A percentile compares a stretch with the other conserved stretches of the same genome.
phyloP scores from a whole-genome alignment of 208 protist species.

The Novymonas esmeraldas region DNA sequence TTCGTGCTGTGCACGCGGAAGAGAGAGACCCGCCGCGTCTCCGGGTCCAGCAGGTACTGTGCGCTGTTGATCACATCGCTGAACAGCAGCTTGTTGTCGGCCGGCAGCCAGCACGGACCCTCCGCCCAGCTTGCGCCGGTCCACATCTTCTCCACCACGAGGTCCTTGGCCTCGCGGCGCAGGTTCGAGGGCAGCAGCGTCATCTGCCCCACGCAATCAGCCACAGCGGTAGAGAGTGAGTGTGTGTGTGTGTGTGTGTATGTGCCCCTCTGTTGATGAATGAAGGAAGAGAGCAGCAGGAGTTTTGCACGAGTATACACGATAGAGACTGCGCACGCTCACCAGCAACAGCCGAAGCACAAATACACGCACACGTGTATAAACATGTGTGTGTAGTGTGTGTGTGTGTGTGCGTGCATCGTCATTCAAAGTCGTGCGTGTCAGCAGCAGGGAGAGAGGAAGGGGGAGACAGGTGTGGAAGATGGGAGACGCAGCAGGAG shows the following conservation, averaged over 20 bases:
- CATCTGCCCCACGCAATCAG: too few species aligned
- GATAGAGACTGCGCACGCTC: background rate
- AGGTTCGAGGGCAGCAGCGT: constrained; percentile 20
- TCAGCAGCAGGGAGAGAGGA: too few species aligned
- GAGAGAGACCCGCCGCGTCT: constrained; percentile 14
- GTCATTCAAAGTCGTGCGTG: too few species aligned
- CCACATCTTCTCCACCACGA: constrained; percentile 31
- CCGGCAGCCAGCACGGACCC: constrained; percentile 35
- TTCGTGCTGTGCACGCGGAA: constrained; percentile 27
- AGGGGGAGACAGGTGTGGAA: too few species aligned
- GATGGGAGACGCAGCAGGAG: too few species aligned
- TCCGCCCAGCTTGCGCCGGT: constrained; percentile 28
- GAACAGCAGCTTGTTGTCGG: constrained; percentile 32
- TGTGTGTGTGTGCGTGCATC: too few species aligned
- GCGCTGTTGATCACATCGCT: constrained; percentile 33
- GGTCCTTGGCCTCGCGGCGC: constrained; percentile 24
- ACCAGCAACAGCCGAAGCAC: background rate
- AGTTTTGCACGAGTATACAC: background rate
- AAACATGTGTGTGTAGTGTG: too few species aligned
- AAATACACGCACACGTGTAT: background rate
- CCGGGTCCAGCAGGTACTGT: constrained; percentile 33
- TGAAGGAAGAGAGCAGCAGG: constrained; percentile 5
- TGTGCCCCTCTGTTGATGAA: background rate
- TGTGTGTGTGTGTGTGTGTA: background rate
- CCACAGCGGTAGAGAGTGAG: too few species aligned